Percentiles rank a stretch among this genome's conserved stretches.
These are phyloP conservation scores for Fusarium annulatum DNA, from an alignment of 2,329 filamentous ascomycete genomes.

Conservation along the genomic window DNA sequence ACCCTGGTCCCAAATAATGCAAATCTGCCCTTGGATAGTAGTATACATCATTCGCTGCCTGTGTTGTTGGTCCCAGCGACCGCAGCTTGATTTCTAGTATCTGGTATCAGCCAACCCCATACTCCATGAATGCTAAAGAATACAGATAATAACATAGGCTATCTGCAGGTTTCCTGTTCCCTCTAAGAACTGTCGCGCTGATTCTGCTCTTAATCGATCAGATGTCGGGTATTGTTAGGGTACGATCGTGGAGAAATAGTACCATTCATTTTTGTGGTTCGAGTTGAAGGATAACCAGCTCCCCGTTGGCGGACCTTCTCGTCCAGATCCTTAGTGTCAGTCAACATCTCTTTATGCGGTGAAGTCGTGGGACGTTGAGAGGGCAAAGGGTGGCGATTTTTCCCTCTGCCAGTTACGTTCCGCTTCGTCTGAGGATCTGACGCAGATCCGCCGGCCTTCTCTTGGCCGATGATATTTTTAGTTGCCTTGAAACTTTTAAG, in stretches of 20 bases:
- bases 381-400: slow-evolving; percentile 28
- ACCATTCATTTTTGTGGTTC: slow-evolving; percentile 36
- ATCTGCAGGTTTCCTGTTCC: slow-evolving; percentile 1
- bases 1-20: slow-evolving; percentile 11
- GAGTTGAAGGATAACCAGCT: slow-evolving; percentile 35
- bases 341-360: background rate
- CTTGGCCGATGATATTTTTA: slow-evolving; percentile 35
- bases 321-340: background rate
- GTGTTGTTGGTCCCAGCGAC: slow-evolving; percentile 8
- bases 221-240: slow-evolving; percentile 54
- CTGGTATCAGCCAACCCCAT: slow-evolving; percentile 27
- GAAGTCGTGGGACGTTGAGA: slow-evolving; percentile 38
- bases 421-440: slow-evolving; percentile 4
- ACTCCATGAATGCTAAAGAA: slow-evolving; percentile 32
- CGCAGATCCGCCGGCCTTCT: slow-evolving; percentile 35
- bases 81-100: slow-evolving; percentile 9
- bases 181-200: background rate
- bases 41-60: slow-evolving; percentile 21
- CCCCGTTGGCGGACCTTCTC: background rate
- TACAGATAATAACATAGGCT: slow-evolving; percentile 23
- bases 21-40: slow-evolving; percentile 7
- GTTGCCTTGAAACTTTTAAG: slow-evolving; percentile 49
- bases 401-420: background rate
- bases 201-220: slow-evolving; percentile 48
- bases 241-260: slow-evolving; percentile 59